phyloP scores from a whole-genome alignment of 2,329 filamentous ascomycete species.

The Botryotinia calthae region DNA sequence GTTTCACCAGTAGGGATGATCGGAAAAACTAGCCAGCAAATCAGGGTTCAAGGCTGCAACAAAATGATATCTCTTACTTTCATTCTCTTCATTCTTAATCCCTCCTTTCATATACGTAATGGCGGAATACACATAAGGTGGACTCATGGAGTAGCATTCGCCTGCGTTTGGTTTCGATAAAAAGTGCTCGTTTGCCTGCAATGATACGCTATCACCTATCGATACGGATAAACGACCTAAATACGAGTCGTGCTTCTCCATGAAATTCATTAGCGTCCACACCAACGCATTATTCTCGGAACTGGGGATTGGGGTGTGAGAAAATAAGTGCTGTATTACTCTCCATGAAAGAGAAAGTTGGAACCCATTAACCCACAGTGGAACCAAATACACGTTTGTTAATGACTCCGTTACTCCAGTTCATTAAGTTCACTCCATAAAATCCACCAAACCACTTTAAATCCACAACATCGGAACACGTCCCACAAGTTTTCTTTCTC shows the following conservation, averaged over 20 bases:
- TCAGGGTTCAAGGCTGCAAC: neutral
- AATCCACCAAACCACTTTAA: conserved; percentile 14
- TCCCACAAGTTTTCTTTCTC: neutral
- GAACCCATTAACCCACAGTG: neutral
- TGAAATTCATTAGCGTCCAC: neutral
- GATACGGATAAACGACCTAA: neutral
- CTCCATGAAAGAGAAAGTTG: conserved; percentile 4
- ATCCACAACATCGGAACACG: conserved; percentile 3
- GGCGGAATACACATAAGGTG: neutral
- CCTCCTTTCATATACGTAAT: neutral
- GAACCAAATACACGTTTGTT: neutral
- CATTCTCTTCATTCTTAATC: neutral
- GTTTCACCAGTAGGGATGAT: neutral
- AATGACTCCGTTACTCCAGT: conserved; percentile 3
- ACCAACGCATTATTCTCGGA: conserved; percentile 6
- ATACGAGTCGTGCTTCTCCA: neutral
- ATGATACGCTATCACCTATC: neutral
- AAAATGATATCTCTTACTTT: neutral
- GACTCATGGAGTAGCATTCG: neutral
- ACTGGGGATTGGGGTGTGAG: neutral
- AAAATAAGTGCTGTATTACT: neutral
- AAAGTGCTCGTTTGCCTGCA: neutral
- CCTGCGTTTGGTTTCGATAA: neutral
- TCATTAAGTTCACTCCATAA: neutral
- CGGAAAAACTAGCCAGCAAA: neutral